Percentiles rank a stretch among this genome's conserved stretches.
These are phyloP conservation scores for Hypoxylon sp. DNA, from an alignment of 2,329 filamentous ascomycete genomes.

Conservation along the genomic window DNA sequence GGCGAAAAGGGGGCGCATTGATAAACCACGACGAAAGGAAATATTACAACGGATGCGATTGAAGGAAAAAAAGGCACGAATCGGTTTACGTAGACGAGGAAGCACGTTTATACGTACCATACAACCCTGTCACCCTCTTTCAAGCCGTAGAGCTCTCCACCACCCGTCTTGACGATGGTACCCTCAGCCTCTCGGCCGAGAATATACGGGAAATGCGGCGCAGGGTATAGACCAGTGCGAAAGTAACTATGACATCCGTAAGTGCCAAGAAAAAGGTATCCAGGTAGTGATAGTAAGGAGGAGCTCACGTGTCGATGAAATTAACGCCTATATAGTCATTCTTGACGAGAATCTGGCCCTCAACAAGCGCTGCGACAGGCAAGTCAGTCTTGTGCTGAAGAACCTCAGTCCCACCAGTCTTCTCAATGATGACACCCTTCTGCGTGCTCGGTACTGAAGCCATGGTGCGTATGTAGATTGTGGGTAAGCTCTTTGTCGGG, in stretches of 20 bases:
- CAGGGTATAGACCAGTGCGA: slow-evolving; percentile 84
- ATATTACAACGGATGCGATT: background rate
- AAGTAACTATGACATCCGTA: slow-evolving; percentile 72
- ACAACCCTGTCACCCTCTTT: slow-evolving; percentile 78
- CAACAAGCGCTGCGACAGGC: slow-evolving; percentile 76
- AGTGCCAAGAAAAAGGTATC: background rate
- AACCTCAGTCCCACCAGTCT: slow-evolving; percentile 80
- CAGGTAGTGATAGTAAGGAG: background rate
- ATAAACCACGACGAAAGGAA: background rate
- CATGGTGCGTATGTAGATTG: slow-evolving; percentile 44
- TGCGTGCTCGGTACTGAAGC: slow-evolving; percentile 73
- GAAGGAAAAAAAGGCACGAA: background rate
- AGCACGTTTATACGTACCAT: slow-evolving; percentile 59
- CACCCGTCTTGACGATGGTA: slow-evolving; percentile 73
- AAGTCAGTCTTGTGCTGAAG: slow-evolving; percentile 79
- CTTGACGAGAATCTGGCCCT: slow-evolving; percentile 83
- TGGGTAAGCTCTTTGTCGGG: background rate
- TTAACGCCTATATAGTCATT: slow-evolving; percentile 88
- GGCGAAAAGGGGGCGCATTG: background rate
- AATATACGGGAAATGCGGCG: slow-evolving; percentile 77
- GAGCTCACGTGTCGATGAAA: slow-evolving; percentile 82
- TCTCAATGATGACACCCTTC: slow-evolving; percentile 80
- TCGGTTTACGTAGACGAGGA: background rate
- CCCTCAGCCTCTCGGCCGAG: slow-evolving; percentile 87
- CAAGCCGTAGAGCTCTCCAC: slow-evolving; percentile 68